Base-by-base conservation (phyloP, 345 rosid genomes). In the Isatis tinctoria region DNA sequence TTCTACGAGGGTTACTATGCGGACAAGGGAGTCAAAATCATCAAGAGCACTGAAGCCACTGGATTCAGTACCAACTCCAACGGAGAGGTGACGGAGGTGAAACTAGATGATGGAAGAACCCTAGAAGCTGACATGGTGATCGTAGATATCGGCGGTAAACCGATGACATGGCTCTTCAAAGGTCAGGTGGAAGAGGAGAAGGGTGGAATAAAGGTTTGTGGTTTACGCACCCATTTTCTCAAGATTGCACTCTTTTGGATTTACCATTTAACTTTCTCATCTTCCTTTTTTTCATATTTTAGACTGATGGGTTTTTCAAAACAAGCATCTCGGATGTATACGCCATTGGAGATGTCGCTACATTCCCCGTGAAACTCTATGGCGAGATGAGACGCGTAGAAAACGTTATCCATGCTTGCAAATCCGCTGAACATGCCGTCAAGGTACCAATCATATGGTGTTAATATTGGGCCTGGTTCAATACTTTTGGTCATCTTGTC, bases 401-500 rank as follows among this genome's bases (percentile, higher is more conserved):
- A 67, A 95, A 90, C 60, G 91, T 84, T 2, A 94, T 87, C 58
- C 92, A 90, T 82, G 87, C 96, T 57, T 90, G 95, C 41, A 86
- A 88, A 83, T 90, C 98, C 7, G 98, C 98, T 33, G 94, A 81
- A 87, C 96, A 92, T 20, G 91, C 92, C 40, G 98, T 90, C 24
- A 88, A 87, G 87, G 97, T 74, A 56, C 33, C 13, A 66, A 27
- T 4, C n/a, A n/a, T 60, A 32, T 43, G 16, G 30, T n/a, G 6
- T 11, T 16, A 37, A 9, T 0, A 14, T n/a, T 58, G 28, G n/a
- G 14, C n/a, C 30, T 10, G 5, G 5, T 22, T 24, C 14, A 20
- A 48, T 24, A 36, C 30, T 17, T 16, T 17, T 8, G 6, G 30
- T 32, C 37, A 30, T 16, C 24, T 57, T 57, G 32, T 57, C 40